A percentile compares a stretch with the other conserved stretches of the same genome.
phyloP scores from a whole-genome alignment of 495 filamentous ascomycete species.

The Thozetella sp. region DNA sequence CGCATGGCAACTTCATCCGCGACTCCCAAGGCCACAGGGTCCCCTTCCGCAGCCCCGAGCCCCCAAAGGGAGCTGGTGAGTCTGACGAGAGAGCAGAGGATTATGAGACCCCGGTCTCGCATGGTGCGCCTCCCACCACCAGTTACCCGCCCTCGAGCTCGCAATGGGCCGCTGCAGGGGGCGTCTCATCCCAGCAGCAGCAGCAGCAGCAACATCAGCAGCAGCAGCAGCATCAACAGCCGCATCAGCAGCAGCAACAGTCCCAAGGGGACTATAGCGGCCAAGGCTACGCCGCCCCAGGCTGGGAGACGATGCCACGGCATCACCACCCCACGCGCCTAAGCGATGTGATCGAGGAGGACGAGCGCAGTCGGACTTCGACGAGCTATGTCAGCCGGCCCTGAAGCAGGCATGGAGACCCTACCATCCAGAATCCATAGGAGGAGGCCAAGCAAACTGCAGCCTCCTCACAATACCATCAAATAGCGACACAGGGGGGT shows the following conservation, averaged over 20 bases:
- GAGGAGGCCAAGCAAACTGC: no score
- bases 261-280: constrained; percentile 42
- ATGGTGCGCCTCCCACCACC: constrained; percentile 16
- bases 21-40: constrained; percentile 50
- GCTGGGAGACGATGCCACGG: constrained; percentile 80
- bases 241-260: background rate
- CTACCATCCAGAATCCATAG: background rate
- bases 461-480: no score
- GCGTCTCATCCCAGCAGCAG: background rate
- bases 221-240: constrained; percentile 15
- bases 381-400: constrained; percentile 48
- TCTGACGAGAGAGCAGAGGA: constrained; percentile 52
- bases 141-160: constrained; percentile 36
- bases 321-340: constrained; percentile 94
- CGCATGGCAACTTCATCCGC: constrained; percentile 44
- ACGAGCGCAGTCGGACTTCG: constrained; percentile 68
- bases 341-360: constrained; percentile 90
- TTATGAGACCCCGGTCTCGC: constrained; percentile 41
- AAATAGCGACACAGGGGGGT: no score
- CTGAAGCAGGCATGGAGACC: constrained; percentile 17
- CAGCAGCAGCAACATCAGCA: constrained; percentile 1
- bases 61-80: constrained; percentile 24
- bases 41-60: constrained; percentile 33
- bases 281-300: constrained; percentile 65
- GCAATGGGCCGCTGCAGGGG: constrained; percentile 21